Evolutionary conservation across 164 flowering plant species (phyloP), one percentile per base, ranked within the genome.

Genomic region (Amborella trichopoda): DNA sequence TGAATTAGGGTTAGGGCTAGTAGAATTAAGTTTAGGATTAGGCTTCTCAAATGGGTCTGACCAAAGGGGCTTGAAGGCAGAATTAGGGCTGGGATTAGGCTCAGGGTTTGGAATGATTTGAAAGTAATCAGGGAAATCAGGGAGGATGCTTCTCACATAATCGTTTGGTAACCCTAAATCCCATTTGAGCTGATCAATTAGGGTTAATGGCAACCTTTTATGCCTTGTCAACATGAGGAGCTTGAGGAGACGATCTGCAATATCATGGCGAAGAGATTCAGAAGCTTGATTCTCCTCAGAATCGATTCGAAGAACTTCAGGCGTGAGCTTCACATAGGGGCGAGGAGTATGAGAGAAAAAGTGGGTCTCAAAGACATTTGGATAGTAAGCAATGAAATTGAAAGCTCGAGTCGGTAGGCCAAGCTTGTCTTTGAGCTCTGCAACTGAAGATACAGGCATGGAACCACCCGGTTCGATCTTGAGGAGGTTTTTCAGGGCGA

Each of bases 141-240:
- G 77, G 0, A 84, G 60, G 3, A 91, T 28, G 13, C 56, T 65
- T 17, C 58, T 32, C 0, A 59, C 50, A 37, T 70, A 91, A 61
- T 87, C 76, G 5, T 58, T 53, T 3, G 99, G 95, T 46, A 91
- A 67, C 39, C 99, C 99, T 44, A 91, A 50, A 60, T 91, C 96
- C 81, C 83, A 91, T 54, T 46, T 59, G 33, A 91, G 48, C 22
- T 45, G 25, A 41, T 87, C 86, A 20, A 91, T 53, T 28, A 77
- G 17, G 11, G 33, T 17, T 13, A 91, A 43, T 0, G 95, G 95
- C 8, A 91, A 41, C 32, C 61, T 71, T 23, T 69, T 55, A 18
- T 58, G 52, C 46, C 76, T 60, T 6, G 68, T 20, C 23, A 91
- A 46, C 96, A 91, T 91, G 40, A 91, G 60, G n/a, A 91, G 56